Evolutionary conservation across 345 rosid genomes (phyloP), one percentile per base, ranked within the genome.

Genomic region (Eucalyptus guilfoylei): DNA sequence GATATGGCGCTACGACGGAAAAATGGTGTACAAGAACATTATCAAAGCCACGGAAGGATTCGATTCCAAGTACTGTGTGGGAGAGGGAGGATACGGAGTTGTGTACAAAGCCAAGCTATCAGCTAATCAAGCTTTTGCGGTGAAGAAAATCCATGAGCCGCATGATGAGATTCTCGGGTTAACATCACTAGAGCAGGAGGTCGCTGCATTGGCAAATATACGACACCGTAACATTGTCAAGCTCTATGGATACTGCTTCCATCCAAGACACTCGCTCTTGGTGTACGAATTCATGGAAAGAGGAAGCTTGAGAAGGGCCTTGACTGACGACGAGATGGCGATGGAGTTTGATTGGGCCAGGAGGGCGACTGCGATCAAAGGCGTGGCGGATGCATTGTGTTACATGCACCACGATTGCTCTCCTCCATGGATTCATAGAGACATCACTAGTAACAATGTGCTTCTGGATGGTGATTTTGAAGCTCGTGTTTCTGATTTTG

Each of bases 381-480:
- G 64, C 1, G 16, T 86, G 69, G 88, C 26, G 1, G 48, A 55
- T 58, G 88, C 88, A 21, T 21, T 87, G 64, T 86, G 54, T 62
- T 86, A 91, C 34, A 37, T 91, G 90, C 93, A 91, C 88, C 91
- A 90, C 1, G 87, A 88, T 50, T 85, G 90, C 54, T 47, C 37
- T 11, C 90, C 90, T 9, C 86, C 91, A 26, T 67, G 88, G 19
- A 49, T 91, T 81, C 92, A 91, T 47, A 55, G 91, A 9, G 92
- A 91, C 91, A 86, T 91, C 42, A 69, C 90, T 2, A 88, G 89
- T 52, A 90, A 87, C 54, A 91, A 91, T 55, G 83, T 91, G 37
- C 83, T 91, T 83, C 21, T 91, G 11, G 88, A 88, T 85, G 76
- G 49, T 16, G 91, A 91, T 21, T 90, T 6, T 52, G 89, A 89